Base-by-base conservation (phyloP, 495 filamentous ascomycete genomes). In the Lasiosphaeris hirsuta region DNA sequence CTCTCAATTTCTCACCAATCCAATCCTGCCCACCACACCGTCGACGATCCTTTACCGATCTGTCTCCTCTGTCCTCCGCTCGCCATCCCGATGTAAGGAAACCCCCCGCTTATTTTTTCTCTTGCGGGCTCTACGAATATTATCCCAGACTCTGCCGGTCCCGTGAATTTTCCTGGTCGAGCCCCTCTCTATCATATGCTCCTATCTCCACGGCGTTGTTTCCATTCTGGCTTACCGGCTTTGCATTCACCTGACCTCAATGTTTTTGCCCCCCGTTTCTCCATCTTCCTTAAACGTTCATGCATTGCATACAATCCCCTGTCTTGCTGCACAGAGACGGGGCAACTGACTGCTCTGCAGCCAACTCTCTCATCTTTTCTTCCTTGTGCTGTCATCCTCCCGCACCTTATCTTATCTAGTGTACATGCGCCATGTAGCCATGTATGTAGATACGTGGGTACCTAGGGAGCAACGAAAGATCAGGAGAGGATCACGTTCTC, bases 61-160 rank as follows among this genome's bases (percentile, higher is more conserved):
- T 45, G 42, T 17, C 42, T 48, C 10, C 30, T 1, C 34, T 48
- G 30, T 3, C 17, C 3, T 15, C 17, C 42, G 3, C 1, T 48
- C 49, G 36, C 36, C 49, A 51, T 40, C 36, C 49, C 49, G 15
- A 51, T 51, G 18, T 51, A 51, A 35, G 49, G n/a, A n/a, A n/a
- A 39, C 34, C 19, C 18, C 8, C 34, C 36, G 36, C 36, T 39
- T n/a, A n/a, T 7, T 13, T 4, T 2, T 9, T 19, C 19, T 8
- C 35, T 23, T 19, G 13, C 36, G 2, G 10, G 13, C 34, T 11
- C 45, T 8, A 18, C 41, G n/a, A 13, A 1, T 44, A 15, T n/a
- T n/a, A 0, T 44, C 18, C 7, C 41, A 14, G 41, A 18, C 18
- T 44, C n/a, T n/a, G 14, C n/a, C n/a, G 41, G 14, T 41, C 11